Conservation (phyloP, 2,329 filamentous ascomycete genomes). For the Lachnellula cervina region DNA sequence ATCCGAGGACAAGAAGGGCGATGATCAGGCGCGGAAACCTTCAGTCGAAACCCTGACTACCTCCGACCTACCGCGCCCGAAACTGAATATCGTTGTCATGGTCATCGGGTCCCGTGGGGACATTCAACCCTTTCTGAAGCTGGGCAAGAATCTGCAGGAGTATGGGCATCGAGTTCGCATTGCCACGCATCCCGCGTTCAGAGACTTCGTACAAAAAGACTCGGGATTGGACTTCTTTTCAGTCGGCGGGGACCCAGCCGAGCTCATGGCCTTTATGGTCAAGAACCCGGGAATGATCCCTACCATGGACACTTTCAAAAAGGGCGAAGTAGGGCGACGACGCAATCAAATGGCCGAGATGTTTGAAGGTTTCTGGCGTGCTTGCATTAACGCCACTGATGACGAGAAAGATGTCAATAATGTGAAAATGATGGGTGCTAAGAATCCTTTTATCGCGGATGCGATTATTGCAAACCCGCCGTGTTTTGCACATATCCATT, state of each 20-base stretch:
- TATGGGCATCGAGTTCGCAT: conserved; percentile 73
- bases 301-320: conserved; percentile 64
- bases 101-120: conserved; percentile 78
- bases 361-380: conserved; percentile 78
- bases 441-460: conserved; percentile 61
- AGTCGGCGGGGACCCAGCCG: conserved; percentile 71
- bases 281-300: conserved; percentile 78
- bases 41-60: conserved; percentile 13
- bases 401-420: conserved; percentile 59
- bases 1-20: conserved; percentile 26
- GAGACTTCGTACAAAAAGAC: conserved; percentile 68
- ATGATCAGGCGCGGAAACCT: conserved; percentile 19
- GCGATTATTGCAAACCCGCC: conserved; percentile 84
- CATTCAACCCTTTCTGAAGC: conserved; percentile 72
- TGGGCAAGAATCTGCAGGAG: conserved; percentile 68
- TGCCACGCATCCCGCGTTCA: conserved; percentile 73
- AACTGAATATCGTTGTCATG: conserved; percentile 74
- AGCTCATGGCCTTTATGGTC: conserved; percentile 81
- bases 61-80: conserved; percentile 19
- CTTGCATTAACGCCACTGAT: conserved; percentile 69
- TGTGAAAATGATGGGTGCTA: conserved; percentile 59
- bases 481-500: conserved; percentile 73
- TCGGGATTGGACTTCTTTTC: conserved; percentile 74
- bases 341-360: conserved; percentile 72
- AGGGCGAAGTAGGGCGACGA: conserved; percentile 65